A percentile compares a stretch with the other conserved stretches of the same genome.
These are phyloP conservation scores for Thermoascus crustaceus DNA, from an alignment of 2,329 filamentous ascomycete species.

Conservation along the genomic window DNA sequence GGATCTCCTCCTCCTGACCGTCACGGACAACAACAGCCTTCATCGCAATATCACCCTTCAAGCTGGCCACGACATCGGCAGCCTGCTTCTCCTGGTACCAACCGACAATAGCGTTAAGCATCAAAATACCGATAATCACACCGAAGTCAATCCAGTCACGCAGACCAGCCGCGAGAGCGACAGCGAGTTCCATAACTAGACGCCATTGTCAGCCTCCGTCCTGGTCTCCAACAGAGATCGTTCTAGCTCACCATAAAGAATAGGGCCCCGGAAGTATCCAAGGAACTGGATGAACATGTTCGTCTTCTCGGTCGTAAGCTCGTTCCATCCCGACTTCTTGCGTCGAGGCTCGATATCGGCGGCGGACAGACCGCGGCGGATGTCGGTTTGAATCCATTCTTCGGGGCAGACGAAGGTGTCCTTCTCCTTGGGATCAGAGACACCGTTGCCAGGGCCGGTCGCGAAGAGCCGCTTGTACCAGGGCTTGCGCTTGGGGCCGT, in stretches of 20 bases:
- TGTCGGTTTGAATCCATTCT: slow-evolving; percentile 63
- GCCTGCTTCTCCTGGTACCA: slow-evolving; percentile 79
- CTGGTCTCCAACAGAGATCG: neutral
- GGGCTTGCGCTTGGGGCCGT: slow-evolving; percentile 42
- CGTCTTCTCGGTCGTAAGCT: slow-evolving; percentile 65
- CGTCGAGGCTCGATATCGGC: slow-evolving; percentile 56
- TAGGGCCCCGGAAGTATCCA: slow-evolving; percentile 65
- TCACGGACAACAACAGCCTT: slow-evolving; percentile 60
- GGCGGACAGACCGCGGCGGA: slow-evolving; percentile 53
- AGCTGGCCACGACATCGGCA: slow-evolving; percentile 63
- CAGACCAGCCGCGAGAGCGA: slow-evolving; percentile 64
- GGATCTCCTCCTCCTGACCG: slow-evolving; percentile 59
- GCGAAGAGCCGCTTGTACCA: too few relatives aligned
- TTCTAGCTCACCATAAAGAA: slow-evolving; percentile 60
- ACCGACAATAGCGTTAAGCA: slow-evolving; percentile 68
- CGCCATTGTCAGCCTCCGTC: neutral
- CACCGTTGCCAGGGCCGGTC: slow-evolving; percentile 45
- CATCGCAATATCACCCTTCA: slow-evolving; percentile 75
- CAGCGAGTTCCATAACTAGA: slow-evolving; percentile 64
- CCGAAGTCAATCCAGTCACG: slow-evolving; percentile 69
- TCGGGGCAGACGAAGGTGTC: slow-evolving; percentile 45
- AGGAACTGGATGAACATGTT: slow-evolving; percentile 69
- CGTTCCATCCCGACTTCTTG: slow-evolving; percentile 62
- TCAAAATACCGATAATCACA: slow-evolving; percentile 67
- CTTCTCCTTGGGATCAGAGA: slow-evolving; percentile 13